These are phyloP conservation scores for Nitzschia sp. DNA, from an alignment of 108 stramenopile species.

Conservation along the genomic window DNA sequence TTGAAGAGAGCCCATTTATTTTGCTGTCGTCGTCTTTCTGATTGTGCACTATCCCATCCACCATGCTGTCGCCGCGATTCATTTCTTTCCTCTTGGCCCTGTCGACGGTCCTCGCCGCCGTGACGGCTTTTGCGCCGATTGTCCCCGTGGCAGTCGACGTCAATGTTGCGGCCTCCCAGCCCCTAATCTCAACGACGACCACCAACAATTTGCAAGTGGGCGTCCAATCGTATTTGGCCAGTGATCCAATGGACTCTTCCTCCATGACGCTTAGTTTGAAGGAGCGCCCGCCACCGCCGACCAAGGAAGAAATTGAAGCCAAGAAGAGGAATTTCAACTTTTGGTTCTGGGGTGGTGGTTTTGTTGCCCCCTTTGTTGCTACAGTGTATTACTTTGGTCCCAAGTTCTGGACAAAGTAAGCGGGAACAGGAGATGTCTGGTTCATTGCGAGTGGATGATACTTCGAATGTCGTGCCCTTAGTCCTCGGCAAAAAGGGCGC, in stretches of 20 bases:
- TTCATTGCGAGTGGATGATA: too few relatives aligned
- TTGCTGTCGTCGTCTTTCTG: too few relatives aligned
- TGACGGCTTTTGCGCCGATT: conserved; percentile 2
- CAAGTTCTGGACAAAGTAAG: conserved; percentile 87
- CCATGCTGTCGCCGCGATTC: background rate
- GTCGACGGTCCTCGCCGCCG: too few relatives aligned
- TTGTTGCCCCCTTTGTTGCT: conserved; percentile 86
- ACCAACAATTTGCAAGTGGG: conserved; percentile 15
- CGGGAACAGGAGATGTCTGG: too few relatives aligned
- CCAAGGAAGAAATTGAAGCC: conserved; percentile 78
- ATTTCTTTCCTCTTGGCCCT: background rate
- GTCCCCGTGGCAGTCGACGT: background rate
- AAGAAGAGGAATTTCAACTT: conserved; percentile 86
- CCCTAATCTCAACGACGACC: background rate
- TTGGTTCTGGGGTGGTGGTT: conserved; percentile 70
- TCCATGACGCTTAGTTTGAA: conserved; percentile 52
- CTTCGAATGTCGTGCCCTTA: too few relatives aligned
- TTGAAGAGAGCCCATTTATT: too few relatives aligned
- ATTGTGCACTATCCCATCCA: too few relatives aligned
- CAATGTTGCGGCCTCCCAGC: background rate
- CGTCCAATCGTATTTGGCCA: conserved; percentile 13
- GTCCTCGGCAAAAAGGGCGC: too few relatives aligned
- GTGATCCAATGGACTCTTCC: conserved; percentile 10
- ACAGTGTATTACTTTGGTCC: conserved; percentile 82
- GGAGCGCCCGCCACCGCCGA: conserved; percentile 79